A percentile compares a stretch with the other conserved stretches of the same genome.
Evolutionary conservation across 208 protist species (phyloP).

Genomic region (Acanthamoeba divionensis): DNA sequence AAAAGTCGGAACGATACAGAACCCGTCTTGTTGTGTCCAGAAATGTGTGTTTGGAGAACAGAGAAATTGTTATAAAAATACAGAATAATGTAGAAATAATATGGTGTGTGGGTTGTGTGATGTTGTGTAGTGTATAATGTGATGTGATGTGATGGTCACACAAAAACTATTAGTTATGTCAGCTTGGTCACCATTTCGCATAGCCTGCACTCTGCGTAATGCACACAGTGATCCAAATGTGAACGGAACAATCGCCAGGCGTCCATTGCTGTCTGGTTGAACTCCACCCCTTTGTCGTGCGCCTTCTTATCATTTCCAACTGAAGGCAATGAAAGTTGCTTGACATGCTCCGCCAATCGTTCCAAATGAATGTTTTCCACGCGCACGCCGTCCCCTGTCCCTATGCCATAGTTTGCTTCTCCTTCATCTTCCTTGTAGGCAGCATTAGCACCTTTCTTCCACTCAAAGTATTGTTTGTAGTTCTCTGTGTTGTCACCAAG

Average conservation of each 20-base stretch:
- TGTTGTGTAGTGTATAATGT: no score
- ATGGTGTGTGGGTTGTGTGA: no score
- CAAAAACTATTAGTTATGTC: no score
- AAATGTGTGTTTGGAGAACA: no score
- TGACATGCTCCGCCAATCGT: neutral
- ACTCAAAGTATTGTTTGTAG: constrained; percentile 64
- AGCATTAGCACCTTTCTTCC: constrained; percentile 35
- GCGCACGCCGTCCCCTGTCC: neutral
- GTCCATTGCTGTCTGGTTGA: neutral
- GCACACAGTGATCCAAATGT: neutral
- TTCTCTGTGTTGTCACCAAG: constrained; percentile 54
- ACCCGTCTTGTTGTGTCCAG: no score
- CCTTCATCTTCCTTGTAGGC: neutral
- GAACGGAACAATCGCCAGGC: neutral
- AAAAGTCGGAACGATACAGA: no score
- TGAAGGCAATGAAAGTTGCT: neutral
- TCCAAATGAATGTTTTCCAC: neutral
- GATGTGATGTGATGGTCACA: no score
- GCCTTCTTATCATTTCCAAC: neutral
- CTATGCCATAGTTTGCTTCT: neutral
- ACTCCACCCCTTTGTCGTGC: neutral
- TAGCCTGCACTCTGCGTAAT: neutral
- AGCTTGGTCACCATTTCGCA: constrained; percentile 14
- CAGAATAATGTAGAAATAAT: no score
- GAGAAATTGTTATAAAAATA: no score